Conservation (phyloP, 306 rosid species). For the Trifolium dubium region DNA sequence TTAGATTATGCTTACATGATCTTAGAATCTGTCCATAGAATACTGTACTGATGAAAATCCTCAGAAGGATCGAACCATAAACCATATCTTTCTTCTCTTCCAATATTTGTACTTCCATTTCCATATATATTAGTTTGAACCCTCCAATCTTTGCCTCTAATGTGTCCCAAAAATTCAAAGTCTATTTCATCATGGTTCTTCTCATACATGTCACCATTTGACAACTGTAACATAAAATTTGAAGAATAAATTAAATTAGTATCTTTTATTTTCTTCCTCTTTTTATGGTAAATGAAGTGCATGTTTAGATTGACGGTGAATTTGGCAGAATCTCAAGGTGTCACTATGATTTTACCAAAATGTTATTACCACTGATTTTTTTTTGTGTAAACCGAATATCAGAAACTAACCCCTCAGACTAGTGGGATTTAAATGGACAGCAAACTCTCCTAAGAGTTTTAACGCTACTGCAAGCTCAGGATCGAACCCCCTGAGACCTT, state of each 20-base stretch:
- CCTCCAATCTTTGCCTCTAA: conserved; percentile 97
- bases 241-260: conserved; percentile 5
- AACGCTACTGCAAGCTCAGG: too few species aligned
- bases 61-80: conserved; percentile 97
- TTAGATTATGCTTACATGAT: conserved; percentile 69
- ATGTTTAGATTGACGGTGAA: background rate
- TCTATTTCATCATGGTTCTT: conserved; percentile 94
- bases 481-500: too few species aligned
- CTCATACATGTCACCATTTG: conserved; percentile 85
- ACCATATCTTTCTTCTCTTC: conserved; percentile 91
- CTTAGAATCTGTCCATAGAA: conserved; percentile 84
- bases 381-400: too few species aligned
- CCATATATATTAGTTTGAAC: conserved; percentile 95
- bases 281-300: background rate
- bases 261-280: background rate
- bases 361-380: background rate
- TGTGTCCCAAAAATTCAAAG: conserved; percentile 93
- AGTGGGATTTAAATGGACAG: too few species aligned
- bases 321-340: background rate
- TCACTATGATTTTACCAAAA: background rate
- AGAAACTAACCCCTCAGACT: too few species aligned
- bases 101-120: conserved; percentile 87
- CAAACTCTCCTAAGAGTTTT: too few species aligned
- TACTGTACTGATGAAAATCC: conserved; percentile 80
- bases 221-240: conserved; percentile 64